Base-by-base conservation (phyloP, 2,329 filamentous ascomycete genomes). In the Xylariales sp. region DNA sequence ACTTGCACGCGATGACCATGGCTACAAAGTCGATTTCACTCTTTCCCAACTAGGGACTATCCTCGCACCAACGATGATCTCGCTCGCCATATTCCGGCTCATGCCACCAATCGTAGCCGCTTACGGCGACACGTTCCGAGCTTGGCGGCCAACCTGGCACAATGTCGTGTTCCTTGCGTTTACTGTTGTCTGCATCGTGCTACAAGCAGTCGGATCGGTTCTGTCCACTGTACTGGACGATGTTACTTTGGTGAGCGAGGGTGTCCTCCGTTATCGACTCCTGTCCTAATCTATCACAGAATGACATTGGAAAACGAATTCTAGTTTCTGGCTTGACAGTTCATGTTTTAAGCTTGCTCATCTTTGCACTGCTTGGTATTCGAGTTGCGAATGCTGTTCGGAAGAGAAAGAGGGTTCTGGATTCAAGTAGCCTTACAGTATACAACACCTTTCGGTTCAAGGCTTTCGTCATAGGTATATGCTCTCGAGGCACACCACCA, bases 11-110 rank as follows among this genome's bases (percentile, higher is more conserved):
- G 54, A 50, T 6, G 49, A 60, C 20, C 51, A 53, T 7, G 55
- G 57, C 28, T 63, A 54, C 44, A 56, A 59, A 35, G 52, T 54
- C 3, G 63, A 57, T 43, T 73, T 74, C 46, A 55, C 63, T 9
- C 47, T 76, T 4, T 73, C 61, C 42, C 52, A 75, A 22, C 47
- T 72, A 10, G 72, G 73, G 14, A 73, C 70, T 2, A 56, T 69
- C 15, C 52, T 72, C 25, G 73, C 71, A 1, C 69, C 73, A 12
- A 68, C 65, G 3, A 57, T 73, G 28, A 63, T 74, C 46, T 64
- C 63, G 9, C 58, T 61, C 9, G 65, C 70, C 19, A 55, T 73
- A 20, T 73, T 69, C 40, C 54, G 65, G 16, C 50, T 69, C 6
- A 53, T 75, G 14, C 71, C 73, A 3, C 69, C 70, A 32, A 55